Evolutionary conservation across 108 stramenopile genomes (phyloP).

Genomic region (Cyclotella baltica): DNA sequence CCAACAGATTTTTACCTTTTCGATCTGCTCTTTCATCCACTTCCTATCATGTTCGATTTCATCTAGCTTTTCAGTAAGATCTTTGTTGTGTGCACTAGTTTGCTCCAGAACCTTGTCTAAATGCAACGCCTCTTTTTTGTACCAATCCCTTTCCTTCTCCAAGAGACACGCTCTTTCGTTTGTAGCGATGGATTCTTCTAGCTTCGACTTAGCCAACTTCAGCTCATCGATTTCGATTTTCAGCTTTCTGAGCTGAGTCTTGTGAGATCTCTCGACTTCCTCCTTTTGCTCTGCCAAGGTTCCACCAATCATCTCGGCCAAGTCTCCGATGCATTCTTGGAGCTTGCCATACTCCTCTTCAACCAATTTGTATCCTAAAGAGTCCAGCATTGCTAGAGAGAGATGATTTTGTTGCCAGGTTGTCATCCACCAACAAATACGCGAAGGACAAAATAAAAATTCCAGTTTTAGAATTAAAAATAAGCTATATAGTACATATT

Average conservation of each 20-base stretch:
- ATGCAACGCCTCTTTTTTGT: slow-evolving; percentile 54
- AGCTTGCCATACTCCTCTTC: slow-evolving; percentile 33
- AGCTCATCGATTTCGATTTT: slow-evolving; percentile 29
- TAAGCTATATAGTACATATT: too few relatives aligned
- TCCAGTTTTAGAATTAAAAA: too few relatives aligned
- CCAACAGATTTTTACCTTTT: slow-evolving; percentile 29
- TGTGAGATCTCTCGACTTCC: slow-evolving; percentile 28
- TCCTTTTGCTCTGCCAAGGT: slow-evolving; percentile 36
- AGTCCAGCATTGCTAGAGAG: neutral
- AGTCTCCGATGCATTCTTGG: slow-evolving; percentile 33
- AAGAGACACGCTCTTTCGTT: slow-evolving; percentile 42
- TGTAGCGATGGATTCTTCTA: slow-evolving; percentile 45
- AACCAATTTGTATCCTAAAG: slow-evolving; percentile 23
- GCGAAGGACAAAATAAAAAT: too few relatives aligned
- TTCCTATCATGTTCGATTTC: slow-evolving; percentile 38
- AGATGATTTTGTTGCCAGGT: neutral
- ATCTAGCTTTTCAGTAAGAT: slow-evolving; percentile 14
- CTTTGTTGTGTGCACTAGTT: slow-evolving; percentile 25
- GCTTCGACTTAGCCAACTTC: slow-evolving; percentile 25
- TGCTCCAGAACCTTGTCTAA: slow-evolving; percentile 42
- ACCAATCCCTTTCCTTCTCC: slow-evolving; percentile 58
- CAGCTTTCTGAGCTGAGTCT: slow-evolving; percentile 21
- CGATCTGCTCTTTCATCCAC: slow-evolving; percentile 37
- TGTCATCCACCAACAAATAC: too few relatives aligned
- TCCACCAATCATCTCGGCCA: slow-evolving; percentile 8